Evolutionary conservation across 345 rosid species (phyloP), one percentile per base, ranked within the genome.

Genomic region (Arabidopsis arenosa): DNA sequence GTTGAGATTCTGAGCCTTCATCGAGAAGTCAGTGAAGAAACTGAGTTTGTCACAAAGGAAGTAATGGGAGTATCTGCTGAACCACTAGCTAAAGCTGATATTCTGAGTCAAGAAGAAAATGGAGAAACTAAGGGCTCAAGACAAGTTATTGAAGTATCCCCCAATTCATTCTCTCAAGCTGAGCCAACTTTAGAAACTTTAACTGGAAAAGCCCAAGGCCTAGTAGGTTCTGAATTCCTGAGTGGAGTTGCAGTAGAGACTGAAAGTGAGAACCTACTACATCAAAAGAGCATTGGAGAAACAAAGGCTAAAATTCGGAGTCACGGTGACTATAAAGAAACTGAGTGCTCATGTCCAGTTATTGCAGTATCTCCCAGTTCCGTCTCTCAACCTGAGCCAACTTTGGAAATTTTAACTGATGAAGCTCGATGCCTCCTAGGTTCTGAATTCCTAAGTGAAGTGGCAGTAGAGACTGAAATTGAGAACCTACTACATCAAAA

Each of bases 71-170:
- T 17, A 49, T 28, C 57, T 65, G 3, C 47, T 1, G 32, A 56
- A 48, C 54, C 32, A 37, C 23, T 18, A 39, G 10, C 37, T 6
- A 39, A 13, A 37, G 30, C 35, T 30, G 62, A 44, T 4, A 26
- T 14, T 7, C 2, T 3, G 52, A 63, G 52, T 13, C 52, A 41
- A 0, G 6, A 18, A 40, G 30, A 64, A 30, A 48, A 32, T 14
- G 56, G 72, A 71, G 66, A 47, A 18, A 55, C 9, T 39, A 76
- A 77, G 61, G 67, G 57, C 72, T 71, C 52, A 39, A 44, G 37
- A 40, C 18, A 47, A 59, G 54, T 49, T 75, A 18, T 49, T 51
- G 30, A 54, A 49, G 55, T 59, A 32, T 60, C 48, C 51, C 55
- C 67, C 44, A 48, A 6, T 40, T 75, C 63, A 9, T 68, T 45